Evolutionary conservation across 1,284 basidiomycete genomes (phyloP), one percentile per base, ranked within the genome.

Genomic region (Schizophyllum amplum): DNA sequence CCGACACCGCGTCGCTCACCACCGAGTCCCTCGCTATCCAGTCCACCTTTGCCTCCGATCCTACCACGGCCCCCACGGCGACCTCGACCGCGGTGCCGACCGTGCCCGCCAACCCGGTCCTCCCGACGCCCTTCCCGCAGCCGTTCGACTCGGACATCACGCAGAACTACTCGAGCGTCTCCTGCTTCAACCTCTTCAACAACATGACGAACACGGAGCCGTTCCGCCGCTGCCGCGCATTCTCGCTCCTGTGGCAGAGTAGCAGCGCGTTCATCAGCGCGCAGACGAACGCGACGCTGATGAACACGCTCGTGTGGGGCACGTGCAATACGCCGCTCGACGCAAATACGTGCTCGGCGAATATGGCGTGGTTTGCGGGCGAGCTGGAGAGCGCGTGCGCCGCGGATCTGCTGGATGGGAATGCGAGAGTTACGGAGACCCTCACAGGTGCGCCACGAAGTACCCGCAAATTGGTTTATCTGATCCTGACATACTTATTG

Each of bases 41-140:
- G 2, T 56, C 59, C 20, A 51, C 50, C 33, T 22, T 54, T 7
- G 48, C 51, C 5, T 55, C 54, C 11, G n/a, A 42, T 17, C 2
- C 60, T 2, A 20, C 52, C 42, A 7, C 59, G 15, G 47, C 61
- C 52, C 46, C 64, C 24, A 65, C 53, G 6, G 21, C n/a, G 27
- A 20, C 52, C 1, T 54, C 64, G 3, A 50, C 58, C 24, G 51
- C 62, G 22, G 55, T 72, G 5, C 81, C 82, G 1, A 71, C 78
- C 21, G 64, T 77, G 55, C 72, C 75, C 4, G 56, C 60, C 15
- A 61, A 69, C 7, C 82, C 79, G 1, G 62, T 60, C 25, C 77
- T 84, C 57, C 90, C 81, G 13, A 83, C 79, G 9, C 89, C 90
- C 0, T 89, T 90, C 63, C 90, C 89, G 1, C 87, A 87, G 60